Base-by-base conservation (phyloP, 371 early-diverging fungal species). In the Blakeslea trispora region DNA sequence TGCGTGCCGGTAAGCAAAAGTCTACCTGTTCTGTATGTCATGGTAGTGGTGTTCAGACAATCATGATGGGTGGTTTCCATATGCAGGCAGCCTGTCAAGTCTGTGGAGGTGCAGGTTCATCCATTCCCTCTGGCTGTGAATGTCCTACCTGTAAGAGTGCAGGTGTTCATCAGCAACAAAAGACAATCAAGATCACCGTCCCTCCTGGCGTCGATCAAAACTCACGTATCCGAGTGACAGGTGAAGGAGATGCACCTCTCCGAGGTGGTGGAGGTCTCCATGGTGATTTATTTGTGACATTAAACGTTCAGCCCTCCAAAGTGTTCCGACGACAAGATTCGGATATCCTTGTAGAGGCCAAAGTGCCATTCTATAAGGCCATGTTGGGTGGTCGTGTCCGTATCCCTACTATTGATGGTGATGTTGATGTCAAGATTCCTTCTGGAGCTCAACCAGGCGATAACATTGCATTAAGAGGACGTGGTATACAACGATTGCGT, bases 331-430 rank as follows among this genome's bases (percentile, higher is more conserved):
- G 97, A 41, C 89, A 90, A 62, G 92, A 91, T 14, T 55, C 82
- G 7, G 90, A 94, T 59, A 75, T 96, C n/a, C 85, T 85, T 63
- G 77, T 86, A 14, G 77, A 86, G 34, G 84, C 87, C 10, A 64
- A 71, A 0, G 70, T 97, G 17, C 96, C 97, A 8, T 83, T 97
- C 57, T 79, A 86, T 32, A 89, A 81, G 1, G 96, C 96, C 1
- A 68, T 94, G 5, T 72, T 97, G 32, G 97, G 97, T 28, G 97
- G 97, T 45, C 74, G 72, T 2, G 72, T 95, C 17, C 76, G 84
- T 15, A 81, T 96, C 21, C 96, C 94, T 4, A 95, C 96, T 1
- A 79, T 96, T 11, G 92, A 92, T 65, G 96, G 97, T 39, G 91
- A 94, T 53, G 92, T 95, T 0, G 96, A 95, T 39, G 68, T 97